Base-by-base conservation (phyloP, 2,329 filamentous ascomycete species). In the Colletotrichum navitas region DNA sequence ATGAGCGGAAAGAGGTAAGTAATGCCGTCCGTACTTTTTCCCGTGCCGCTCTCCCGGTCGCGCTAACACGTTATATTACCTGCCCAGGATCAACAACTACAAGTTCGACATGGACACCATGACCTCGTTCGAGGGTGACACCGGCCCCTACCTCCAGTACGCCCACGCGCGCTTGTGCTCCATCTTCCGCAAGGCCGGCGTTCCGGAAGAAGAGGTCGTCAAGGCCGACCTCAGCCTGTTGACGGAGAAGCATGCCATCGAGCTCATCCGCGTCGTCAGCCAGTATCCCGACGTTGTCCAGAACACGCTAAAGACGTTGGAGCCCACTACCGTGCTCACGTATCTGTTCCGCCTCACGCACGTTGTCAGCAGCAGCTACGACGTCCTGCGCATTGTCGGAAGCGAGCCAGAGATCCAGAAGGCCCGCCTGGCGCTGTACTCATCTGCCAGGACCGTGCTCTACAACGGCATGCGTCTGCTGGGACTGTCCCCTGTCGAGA, bases 291-390 rank as follows among this genome's bases (percentile, higher is more conserved):
- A 97, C 77, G 92, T 94, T 6, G 90, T 97, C 70, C 86, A 92
- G 78, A 95, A 95, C 81, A 95, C 94, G 0, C 85, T 96, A 76
- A 93, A 93, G 85, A 97, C 93, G 0, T 87, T 94, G 29, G 94
- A 97, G 82, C 93, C 93, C 26, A 87, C 86, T 82, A 83, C 81
- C 12, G 80, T 83, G 52, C 75, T 82, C 61, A 83, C 83, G 3
- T 94, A 95, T 80, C 85, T 96, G 55, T 96, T 95, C 86, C 94
- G 93, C 87, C 93, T 97, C 91, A 93, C 93, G 3, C 94, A 97
- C 81, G 85, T 89, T 34, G 82, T 97, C 66, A 94, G 91, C 83
- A 91, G 89, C 66, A 94, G 92, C 80, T 97, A 97, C 81, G 93
- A 95, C 77, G 91, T 93, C 72, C 85, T 97, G 73, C 90, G 93